phyloP scores from a whole-genome alignment of 2,329 filamentous ascomycete species.

The Fusarium staphyleae region DNA sequence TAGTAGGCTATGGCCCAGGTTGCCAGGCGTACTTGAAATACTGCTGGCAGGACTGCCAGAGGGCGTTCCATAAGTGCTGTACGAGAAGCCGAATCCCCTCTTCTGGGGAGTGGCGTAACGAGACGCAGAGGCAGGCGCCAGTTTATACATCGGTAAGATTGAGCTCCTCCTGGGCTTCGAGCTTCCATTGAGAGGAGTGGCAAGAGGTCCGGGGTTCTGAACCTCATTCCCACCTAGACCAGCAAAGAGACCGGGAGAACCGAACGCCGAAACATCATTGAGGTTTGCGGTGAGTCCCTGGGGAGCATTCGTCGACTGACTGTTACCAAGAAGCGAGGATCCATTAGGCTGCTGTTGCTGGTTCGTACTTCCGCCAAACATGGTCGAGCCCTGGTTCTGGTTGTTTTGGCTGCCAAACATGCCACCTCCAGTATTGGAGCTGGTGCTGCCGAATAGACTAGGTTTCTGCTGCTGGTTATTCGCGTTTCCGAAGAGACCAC shows the following conservation, averaged over 20 bases:
- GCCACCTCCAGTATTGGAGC: constrained; percentile 54
- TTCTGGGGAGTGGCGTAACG: constrained; percentile 85
- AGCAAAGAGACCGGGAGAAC: constrained; percentile 84
- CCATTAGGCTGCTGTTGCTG: constrained; percentile 60
- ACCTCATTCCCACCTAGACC: constrained; percentile 69
- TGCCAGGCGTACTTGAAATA: constrained; percentile 70
- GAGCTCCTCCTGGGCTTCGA: constrained; percentile 78
- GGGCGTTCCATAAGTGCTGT: constrained; percentile 89
- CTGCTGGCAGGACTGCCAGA: constrained; percentile 71
- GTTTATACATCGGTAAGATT: constrained; percentile 84
- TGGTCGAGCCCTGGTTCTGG: constrained; percentile 52
- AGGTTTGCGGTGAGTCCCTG: constrained; percentile 80
- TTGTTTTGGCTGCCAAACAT: constrained; percentile 61
- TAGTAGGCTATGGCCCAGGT: constrained; percentile 69
- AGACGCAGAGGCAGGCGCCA: constrained; percentile 80
- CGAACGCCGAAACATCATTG: constrained; percentile 86
- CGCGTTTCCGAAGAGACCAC: constrained; percentile 58
- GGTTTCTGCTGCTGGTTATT: constrained; percentile 51
- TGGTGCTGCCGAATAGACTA: constrained; percentile 60
- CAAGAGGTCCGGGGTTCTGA: constrained; percentile 84
- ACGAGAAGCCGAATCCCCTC: constrained; percentile 88
- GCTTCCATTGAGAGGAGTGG: constrained; percentile 83
- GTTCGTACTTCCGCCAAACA: constrained; percentile 57
- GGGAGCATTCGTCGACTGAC: constrained; percentile 58
- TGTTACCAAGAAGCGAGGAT: constrained; percentile 66